Conservation (phyloP, 2,329 filamentous ascomycete species). For the Penicillium sp. region DNA sequence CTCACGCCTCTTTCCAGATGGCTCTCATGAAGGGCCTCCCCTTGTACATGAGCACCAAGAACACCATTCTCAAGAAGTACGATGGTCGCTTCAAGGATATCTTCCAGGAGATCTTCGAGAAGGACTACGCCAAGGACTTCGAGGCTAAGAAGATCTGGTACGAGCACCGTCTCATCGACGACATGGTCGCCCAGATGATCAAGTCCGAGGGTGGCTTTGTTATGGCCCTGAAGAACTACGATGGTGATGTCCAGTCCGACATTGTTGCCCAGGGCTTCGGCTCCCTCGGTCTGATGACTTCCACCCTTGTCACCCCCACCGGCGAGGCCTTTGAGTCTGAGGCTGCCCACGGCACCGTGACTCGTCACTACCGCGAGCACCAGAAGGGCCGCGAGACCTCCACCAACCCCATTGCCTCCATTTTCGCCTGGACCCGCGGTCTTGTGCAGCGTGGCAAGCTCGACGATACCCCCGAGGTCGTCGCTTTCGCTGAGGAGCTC, state of each 20-base stretch:
- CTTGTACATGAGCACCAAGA: conserved; percentile 99
- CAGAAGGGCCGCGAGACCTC: conserved; percentile 97
- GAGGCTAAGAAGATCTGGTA: conserved; percentile 96
- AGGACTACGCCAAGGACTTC: conserved; percentile 80
- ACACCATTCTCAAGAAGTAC: conserved; percentile 99
- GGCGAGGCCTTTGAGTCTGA: conserved; percentile 97
- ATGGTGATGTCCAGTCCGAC: conserved; percentile 97
- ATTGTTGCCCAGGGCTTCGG: conserved; percentile 98
- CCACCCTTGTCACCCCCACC: conserved; percentile 91
- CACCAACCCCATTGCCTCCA: conserved; percentile 97
- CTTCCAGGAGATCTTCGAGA: conserved; percentile 95
- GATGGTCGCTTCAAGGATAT: conserved; percentile 99
- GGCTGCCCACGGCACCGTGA: conserved; percentile 97
- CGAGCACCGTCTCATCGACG: conserved; percentile 97
- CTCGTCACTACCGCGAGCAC: conserved; percentile 97
- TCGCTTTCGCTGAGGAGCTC: conserved; percentile 85
- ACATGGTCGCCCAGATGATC: conserved; percentile 99
- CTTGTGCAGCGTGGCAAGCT: conserved; percentile 89
- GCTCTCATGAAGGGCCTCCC: conserved; percentile 82
- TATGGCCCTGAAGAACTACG: conserved; percentile 99
- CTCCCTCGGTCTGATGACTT: conserved; percentile 97
- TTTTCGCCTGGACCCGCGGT: conserved; percentile 98
- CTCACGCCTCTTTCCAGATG: conserved; percentile 95
- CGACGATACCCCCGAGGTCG: conserved; percentile 86
- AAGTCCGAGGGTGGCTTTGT: conserved; percentile 96